phyloP scores from a whole-genome alignment of 2,329 filamentous ascomycete species.

The Trichoderma koningiopsis region DNA sequence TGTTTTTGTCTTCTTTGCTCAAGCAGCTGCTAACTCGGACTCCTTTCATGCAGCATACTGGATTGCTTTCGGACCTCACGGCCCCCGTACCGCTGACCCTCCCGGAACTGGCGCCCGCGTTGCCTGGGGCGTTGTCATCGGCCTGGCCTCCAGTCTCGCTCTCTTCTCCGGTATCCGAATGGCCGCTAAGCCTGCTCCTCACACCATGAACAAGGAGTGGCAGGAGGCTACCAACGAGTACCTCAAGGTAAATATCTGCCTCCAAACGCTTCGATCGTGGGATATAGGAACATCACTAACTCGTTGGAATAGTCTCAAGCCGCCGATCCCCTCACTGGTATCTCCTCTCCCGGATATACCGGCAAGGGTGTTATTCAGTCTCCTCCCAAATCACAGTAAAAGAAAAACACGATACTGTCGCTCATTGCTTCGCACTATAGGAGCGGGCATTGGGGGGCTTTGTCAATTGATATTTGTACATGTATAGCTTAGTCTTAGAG shows the following conservation, averaged over 20 bases:
- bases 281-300: background rate
- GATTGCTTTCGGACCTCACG: slow-evolving; percentile 97
- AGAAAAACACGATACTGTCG: slow-evolving; percentile 31
- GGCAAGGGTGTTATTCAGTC: slow-evolving; percentile 80
- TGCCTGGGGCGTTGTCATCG: slow-evolving; percentile 69
- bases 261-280: background rate
- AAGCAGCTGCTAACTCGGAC: slow-evolving; percentile 41
- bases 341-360: slow-evolving; percentile 75
- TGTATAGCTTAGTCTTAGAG: slow-evolving; percentile 42
- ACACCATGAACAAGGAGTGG: slow-evolving; percentile 95
- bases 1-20: slow-evolving; percentile 6
- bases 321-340: slow-evolving; percentile 82
- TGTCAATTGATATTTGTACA: slow-evolving; percentile 36
- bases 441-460: slow-evolving; percentile 38
- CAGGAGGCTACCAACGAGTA: slow-evolving; percentile 95
- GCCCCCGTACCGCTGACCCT: slow-evolving; percentile 79
- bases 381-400: slow-evolving; percentile 54
- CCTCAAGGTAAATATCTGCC: slow-evolving; percentile 65
- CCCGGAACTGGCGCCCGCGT: slow-evolving; percentile 84
- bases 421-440: slow-evolving; percentile 41
- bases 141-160: slow-evolving; percentile 65
- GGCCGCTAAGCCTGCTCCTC: slow-evolving; percentile 71
- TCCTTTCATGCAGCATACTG: slow-evolving; percentile 77
- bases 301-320: slow-evolving; percentile 70
- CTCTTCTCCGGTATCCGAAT: slow-evolving; percentile 73